Base-by-base conservation (phyloP, 2,329 filamentous ascomycete species). In the Cladosporium sp. region DNA sequence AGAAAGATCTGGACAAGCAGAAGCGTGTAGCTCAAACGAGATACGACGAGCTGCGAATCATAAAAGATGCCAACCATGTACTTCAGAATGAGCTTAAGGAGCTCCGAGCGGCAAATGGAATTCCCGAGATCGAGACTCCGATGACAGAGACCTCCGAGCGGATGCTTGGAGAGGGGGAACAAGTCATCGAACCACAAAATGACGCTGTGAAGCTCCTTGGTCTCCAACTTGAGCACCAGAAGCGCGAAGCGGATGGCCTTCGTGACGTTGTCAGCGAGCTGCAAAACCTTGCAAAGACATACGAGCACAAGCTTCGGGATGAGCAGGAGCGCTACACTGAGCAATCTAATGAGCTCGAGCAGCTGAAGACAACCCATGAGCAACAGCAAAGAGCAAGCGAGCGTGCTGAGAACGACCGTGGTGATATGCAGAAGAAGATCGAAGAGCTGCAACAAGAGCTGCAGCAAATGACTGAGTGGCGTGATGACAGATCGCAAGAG, bases 381-480 rank as follows among this genome's bases (percentile, higher is more conserved):
- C 37, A 51, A n/a, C 45, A 61, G 24, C 60, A 61, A 37, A 35
- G 36, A 36, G 58, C 56, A 10, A 36, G 57, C 10, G 59, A 39
- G 17, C 50, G 37, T 22, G 55, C 58, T 24, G 56, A 61, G 34
- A 35, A 56, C 4, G 47, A 50, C 7, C 34, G 47, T 19, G n/a
- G 4, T 22, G 48, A 37, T 7, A 25, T 52, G 39, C 56, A 58
- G 56, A 32, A 58, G 39, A 53, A 60, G 44, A 48, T 52, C 34
- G 60, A 55, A 9, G 45, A 57, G 3, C 24, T 62, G 49, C 39
- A 55, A n/a, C 12, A 56, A 44, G 34, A 58, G 7, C 54, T 63
- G n/a, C 51, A 66, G 19, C 39, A 61, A n/a, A 60, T 60, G 28
- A 58, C 60, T 15, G 44, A 62, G 36, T 32, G 28, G 28, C 28